These are phyloP conservation scores for Saccharomycopsis hybrid DNA, from an alignment of 1,139 yeast species.

Conservation along the genomic window DNA sequence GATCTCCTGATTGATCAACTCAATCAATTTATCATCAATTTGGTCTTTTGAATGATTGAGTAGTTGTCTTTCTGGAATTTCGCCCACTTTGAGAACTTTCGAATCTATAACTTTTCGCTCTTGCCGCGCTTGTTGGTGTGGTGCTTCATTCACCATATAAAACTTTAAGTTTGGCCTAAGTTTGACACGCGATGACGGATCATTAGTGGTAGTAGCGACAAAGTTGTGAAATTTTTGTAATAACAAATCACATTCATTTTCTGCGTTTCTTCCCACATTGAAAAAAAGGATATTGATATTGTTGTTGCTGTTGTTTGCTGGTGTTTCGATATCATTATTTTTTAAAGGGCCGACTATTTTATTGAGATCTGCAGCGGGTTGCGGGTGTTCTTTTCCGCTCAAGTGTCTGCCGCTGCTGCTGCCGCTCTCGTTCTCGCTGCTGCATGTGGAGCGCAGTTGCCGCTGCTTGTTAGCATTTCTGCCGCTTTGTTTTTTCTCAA, in stretches of 20 bases:
- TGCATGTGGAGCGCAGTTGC: too few relatives aligned
- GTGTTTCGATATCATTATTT: not conserved
- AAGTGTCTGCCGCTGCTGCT: too few relatives aligned
- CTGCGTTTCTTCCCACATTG: not conserved
- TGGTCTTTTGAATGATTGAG: too few relatives aligned
- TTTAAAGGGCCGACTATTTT: not conserved
- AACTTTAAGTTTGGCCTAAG: not conserved
- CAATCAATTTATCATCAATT: too few relatives aligned
- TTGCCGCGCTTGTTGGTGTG: too few relatives aligned
- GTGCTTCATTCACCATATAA: not conserved
- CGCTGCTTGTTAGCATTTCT: too few relatives aligned
- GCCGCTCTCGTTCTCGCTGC: too few relatives aligned
- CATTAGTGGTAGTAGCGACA: not conserved
- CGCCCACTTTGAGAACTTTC: too few relatives aligned
- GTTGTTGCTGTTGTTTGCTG: not conserved
- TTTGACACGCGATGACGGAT: not conserved
- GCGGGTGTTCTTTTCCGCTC: not conserved
- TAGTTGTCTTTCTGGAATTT: too few relatives aligned
- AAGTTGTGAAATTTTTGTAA: not conserved
- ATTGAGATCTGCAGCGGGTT: not conserved
- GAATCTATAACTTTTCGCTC: too few relatives aligned
- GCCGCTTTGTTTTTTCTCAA: not conserved
- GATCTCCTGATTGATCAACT: too few relatives aligned
- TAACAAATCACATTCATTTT: not conserved
- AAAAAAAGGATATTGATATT: not conserved